Base-by-base conservation (phyloP, 192 early-diverging fungal species). In the Linnemannia hyalina region DNA sequence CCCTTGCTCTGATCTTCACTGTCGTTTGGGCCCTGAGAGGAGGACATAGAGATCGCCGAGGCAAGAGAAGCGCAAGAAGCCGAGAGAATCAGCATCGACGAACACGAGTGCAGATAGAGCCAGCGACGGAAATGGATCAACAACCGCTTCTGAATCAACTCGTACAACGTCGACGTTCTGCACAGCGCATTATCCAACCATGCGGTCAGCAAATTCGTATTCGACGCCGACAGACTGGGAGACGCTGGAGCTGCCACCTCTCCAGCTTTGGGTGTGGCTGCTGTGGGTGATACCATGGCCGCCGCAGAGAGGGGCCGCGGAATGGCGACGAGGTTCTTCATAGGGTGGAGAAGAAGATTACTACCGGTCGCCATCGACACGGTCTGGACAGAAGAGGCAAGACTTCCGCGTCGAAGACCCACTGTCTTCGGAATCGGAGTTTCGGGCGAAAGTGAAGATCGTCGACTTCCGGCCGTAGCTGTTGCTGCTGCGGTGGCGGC, bases 51-150 rank as follows among this genome's bases (percentile, higher is more conserved):
- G 23, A 85, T 72, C 20, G 83, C 83, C 20, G 83, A 85, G 8
- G 83, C 78, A 32, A 85, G 52, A 11, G 83, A 77, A 0, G 83
- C 78, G 23, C 83, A 85, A 2, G 83, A 80, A 6, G 83, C 83
- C 16, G 83, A 85, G 9, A 85, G 78, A 26, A 80, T 60, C 44
- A 85, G 42, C 83, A 85, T 85, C 10, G 83, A 85, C 1, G 83
- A 80, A 38, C 74, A 68, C 15, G 83, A 85, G 22, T 85, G 83
- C 49, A 85, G 6, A 22, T 85, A 85, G 6, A 85, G 75, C 83
- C 83, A 85, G 15, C 83, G 78, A 4, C 83, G 78, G 38, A 85
- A 85, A 44, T 85, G 83, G 26, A 85, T 85, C 74, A 85, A 47
- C 35, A 85, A 47, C 9, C 83, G 74, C 75, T 80, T 85, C 32